Conservation (phyloP, 1,284 basidiomycete genomes). For the Cryptococcus sp. region DNA sequence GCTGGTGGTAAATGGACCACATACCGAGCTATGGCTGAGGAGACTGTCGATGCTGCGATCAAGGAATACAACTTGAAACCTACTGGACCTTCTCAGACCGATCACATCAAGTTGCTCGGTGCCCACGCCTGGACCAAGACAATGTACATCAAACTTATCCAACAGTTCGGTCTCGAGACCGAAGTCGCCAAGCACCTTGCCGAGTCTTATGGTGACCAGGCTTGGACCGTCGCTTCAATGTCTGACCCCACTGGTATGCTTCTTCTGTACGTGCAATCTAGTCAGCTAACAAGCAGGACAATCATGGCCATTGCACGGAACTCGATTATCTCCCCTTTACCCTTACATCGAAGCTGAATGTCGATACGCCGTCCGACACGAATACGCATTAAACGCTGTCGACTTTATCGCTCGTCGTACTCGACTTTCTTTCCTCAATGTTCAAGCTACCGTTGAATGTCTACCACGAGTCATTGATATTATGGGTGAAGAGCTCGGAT, state of each 20-base stretch:
- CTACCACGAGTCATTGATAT: slow-evolving; percentile 85
- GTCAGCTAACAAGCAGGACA: slow-evolving; percentile 48
- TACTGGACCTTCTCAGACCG: slow-evolving; percentile 70
- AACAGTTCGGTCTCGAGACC: slow-evolving; percentile 85
- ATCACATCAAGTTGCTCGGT: slow-evolving; percentile 78
- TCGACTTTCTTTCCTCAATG: slow-evolving; percentile 88
- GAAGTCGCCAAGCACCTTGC: slow-evolving; percentile 91
- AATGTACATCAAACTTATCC: slow-evolving; percentile 95
- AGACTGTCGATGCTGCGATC: slow-evolving; percentile 86
- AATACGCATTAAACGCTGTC: slow-evolving; percentile 84
- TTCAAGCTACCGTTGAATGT: slow-evolving; percentile 75
- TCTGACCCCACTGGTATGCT: slow-evolving; percentile 61
- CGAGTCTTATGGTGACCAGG: slow-evolving; percentile 86
- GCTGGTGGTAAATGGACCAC: slow-evolving; percentile 99
- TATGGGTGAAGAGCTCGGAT: slow-evolving; percentile 81
- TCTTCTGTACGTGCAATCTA: not conserved
- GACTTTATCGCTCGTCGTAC: slow-evolving; percentile 92
- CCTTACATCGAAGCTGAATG: slow-evolving; percentile 94
- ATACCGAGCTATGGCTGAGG: slow-evolving; percentile 93
- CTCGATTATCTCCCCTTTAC: slow-evolving; percentile 68
- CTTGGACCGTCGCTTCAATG: slow-evolving; percentile 87
- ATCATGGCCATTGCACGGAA: slow-evolving; percentile 81
- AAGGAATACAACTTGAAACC: slow-evolving; percentile 64
- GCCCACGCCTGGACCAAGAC: slow-evolving; percentile 91
- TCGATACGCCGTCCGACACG: slow-evolving; percentile 80